Percentiles rank a stretch among this genome's conserved stretches.
phyloP scores from a whole-genome alignment of 2,329 filamentous ascomycete species.

The Plenodomus biglobosus region DNA sequence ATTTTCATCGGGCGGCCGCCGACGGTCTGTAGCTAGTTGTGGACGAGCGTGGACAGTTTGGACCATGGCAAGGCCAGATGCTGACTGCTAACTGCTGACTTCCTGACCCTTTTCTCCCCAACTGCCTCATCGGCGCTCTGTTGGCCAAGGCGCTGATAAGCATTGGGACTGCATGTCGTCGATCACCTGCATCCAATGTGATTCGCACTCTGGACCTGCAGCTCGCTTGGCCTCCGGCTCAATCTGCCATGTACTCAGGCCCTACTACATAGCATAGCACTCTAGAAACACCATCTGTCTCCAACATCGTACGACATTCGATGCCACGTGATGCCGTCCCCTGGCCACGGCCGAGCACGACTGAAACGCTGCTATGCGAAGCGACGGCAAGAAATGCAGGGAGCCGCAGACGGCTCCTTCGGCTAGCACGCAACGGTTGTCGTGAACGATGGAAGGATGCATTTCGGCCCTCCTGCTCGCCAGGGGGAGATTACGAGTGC shows the following conservation, averaged over 20 bases:
- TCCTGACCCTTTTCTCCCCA: no score
- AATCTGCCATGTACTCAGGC: no score
- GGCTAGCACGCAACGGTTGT: slow-evolving; percentile 6
- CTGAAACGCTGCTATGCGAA: slow-evolving; percentile 16
- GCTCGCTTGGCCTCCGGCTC: background rate
- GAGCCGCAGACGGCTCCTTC: slow-evolving; percentile 11
- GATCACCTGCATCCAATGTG: background rate
- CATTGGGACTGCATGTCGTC: background rate
- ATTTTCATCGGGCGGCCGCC: background rate
- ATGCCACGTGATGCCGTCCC: background rate
- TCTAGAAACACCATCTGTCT: slow-evolving; percentile 18
- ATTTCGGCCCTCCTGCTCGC: background rate
- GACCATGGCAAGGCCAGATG: no score
- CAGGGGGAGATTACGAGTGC: background rate
- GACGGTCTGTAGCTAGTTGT: no score
- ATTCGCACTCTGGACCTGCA: background rate
- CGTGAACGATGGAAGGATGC: background rate
- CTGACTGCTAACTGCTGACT: no score
- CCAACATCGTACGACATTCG: slow-evolving; percentile 22
- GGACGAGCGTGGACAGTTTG: no score
- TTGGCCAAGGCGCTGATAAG: background rate
- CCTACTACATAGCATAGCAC: no score
- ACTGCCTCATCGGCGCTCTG: background rate
- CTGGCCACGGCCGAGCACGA: background rate
- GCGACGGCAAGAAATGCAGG: slow-evolving; percentile 8